Evolutionary conservation across 2,329 filamentous ascomycete genomes (phyloP), one percentile per base, ranked within the genome.

Genomic region (Clonostachys sp.): DNA sequence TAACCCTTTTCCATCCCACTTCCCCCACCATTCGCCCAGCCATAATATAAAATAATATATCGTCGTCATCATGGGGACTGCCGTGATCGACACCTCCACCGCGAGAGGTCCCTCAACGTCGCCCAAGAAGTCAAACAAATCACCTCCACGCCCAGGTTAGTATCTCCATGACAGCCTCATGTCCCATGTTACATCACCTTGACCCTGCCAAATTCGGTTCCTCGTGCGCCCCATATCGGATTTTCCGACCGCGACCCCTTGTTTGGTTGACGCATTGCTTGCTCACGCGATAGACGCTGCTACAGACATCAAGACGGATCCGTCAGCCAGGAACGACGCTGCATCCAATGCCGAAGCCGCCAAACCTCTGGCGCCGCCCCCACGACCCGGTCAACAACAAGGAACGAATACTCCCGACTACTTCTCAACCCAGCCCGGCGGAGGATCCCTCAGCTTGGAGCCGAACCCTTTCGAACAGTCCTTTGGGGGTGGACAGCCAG

Each of bases 391-490:
- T 53, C 78, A 79, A 61, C 64, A 70, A 51, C 53, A 53, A 38
- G 68, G 72, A 49, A 66, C 70, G 48, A 77, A 83, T 57, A 80
- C 80, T 9, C 77, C 82, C 42, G 86, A 90, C 61, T 89, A 87
- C 67, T 90, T 89, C 65, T 78, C 79, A 45, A 75, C 73, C 49
- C 73, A 79, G 52, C 77, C 62, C 51, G 68, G 63, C 58, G 74
- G 70, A 55, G 50, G 47, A 16, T 78, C 75, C 46, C 68, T 91
- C 63, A 85, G 81, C 58, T 80, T 87, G 65, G 94, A 97, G 73
- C 91, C 91, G 50, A 97, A 99, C 68, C 92, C 94, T 9, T 97
- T 99, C 61, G 94, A 97, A 66, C 89, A 94, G 68, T 96, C 92
- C 7, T 99, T 99, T 64, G 84, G 80, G 56, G 74, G 74, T 44